Conservation (phyloP, 2,329 filamentous ascomycete species). For the Fusarium virguliforme region DNA sequence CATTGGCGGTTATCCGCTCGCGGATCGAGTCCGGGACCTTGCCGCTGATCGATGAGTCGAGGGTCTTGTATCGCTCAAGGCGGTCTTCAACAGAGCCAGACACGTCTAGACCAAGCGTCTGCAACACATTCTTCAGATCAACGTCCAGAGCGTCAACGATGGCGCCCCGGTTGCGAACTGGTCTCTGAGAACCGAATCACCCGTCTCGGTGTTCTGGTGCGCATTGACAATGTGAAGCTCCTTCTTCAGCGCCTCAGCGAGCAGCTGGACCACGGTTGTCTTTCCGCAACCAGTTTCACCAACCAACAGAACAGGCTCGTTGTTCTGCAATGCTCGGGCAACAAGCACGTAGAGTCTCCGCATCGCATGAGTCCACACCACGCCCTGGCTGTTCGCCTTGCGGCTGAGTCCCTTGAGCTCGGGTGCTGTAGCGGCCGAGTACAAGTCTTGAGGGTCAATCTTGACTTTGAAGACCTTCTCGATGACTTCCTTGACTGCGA, state of each 20-base stretch:
- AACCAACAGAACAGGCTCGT: conserved; percentile 94
- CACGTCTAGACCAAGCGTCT: conserved; percentile 58
- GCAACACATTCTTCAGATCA: conserved; percentile 70
- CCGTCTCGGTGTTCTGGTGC: conserved; percentile 98
- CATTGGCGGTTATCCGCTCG: conserved; percentile 64
- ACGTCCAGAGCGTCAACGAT: conserved; percentile 76
- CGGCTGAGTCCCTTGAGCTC: conserved; percentile 67
- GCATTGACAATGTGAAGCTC: conserved; percentile 93
- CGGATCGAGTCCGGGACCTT: conserved; percentile 66
- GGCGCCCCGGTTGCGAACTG: conserved; percentile 86
- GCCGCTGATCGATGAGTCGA: conserved; percentile 65
- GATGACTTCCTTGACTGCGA: conserved; percentile 88
- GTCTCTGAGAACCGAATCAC: conserved; percentile 92
- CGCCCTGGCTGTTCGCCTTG: conserved; percentile 70
- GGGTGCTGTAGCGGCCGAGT: conserved; percentile 73
- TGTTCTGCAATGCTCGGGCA: conserved; percentile 86
- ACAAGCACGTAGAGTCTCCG: conserved; percentile 91
- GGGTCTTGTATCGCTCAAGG: conserved; percentile 68
- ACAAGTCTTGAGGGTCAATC: conserved; percentile 82
- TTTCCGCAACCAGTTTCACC: conserved; percentile 99
- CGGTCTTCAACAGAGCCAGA: conserved; percentile 68
- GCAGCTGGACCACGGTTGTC: conserved; percentile 93
- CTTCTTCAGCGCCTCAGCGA: conserved; percentile 84
- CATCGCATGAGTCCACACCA: conserved; percentile 98
- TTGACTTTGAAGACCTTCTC: conserved; percentile 91